Evolutionary conservation across 2,329 filamentous ascomycete species (phyloP), one percentile per base, ranked within the genome.

Genomic region (Fusarium tjaetaba): DNA sequence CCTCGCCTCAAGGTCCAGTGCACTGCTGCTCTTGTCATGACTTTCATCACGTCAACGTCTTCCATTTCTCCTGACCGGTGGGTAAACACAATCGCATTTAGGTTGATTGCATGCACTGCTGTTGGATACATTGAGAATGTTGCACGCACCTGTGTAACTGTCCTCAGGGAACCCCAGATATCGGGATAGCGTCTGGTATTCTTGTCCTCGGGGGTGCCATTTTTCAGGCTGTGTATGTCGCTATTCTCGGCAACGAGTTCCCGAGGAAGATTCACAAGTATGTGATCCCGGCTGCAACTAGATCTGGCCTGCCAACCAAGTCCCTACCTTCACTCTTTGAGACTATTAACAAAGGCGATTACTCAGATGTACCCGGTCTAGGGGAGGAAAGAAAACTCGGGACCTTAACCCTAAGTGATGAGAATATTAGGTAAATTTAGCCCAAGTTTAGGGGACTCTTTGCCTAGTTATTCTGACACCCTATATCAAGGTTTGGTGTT

Each of bases 161-260:
- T 85, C 15, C 81, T 87, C 46, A 85, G 82, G 76, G 85, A 85
- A 64, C 79, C 85, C 10, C 82, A 85, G 85, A 86, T 68, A 86
- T 86, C 49, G 85, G 85, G 22, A 80, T 86, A 22, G 85, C 76
- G 61, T 84, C 72, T 11, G 85, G 85, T 24, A 81, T 85, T 28
- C 82, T 86, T 36, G 83, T 82, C 9, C 80, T 82, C 7, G 82
- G 82, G n/a, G 82, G 81, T 34, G 80, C 82, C 39, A 75, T 85
- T 22, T 79, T 81, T 3, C 80, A 80, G 57, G 79, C 81, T 30
- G 69, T 85, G 42, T 85, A 83, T 72, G 67, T 76, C 13, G 81
- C 80, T n/a, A 73, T 85, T 39, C 77, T 84, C 32, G 76, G 71
- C 57, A 84, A 82, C 70, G 75, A 82, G 66, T 74, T 84, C 20